Conservation (phyloP, 768 basidiomycete genomes). For the Lyophyllum semitale region DNA sequence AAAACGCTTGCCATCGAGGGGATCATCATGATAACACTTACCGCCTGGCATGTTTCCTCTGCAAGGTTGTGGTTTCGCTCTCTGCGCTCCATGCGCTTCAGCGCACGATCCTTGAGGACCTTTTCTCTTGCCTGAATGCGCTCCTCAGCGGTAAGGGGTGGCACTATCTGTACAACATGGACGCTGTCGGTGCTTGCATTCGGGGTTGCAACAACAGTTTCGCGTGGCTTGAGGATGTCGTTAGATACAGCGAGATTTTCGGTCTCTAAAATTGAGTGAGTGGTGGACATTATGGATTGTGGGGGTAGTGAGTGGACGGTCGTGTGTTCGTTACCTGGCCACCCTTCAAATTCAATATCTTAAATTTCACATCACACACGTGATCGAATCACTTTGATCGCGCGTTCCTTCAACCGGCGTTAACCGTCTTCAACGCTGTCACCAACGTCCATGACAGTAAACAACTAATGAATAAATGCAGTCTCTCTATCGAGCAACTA, state of each 20-base stretch:
- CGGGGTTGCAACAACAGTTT: background rate
- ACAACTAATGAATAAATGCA: too few species aligned
- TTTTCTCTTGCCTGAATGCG: conserved; percentile 10
- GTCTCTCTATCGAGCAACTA: background rate
- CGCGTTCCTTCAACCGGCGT: background rate
- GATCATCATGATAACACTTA: conserved; percentile 6
- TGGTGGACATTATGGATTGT: conserved; percentile 5
- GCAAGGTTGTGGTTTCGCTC: conserved; percentile 19
- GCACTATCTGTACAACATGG: conserved; percentile 11
- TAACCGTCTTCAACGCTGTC: background rate
- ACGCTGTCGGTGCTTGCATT: conserved; percentile 10
- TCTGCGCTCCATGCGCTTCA: conserved; percentile 15
- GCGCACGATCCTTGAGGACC: conserved; percentile 11
- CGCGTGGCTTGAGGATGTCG: conserved; percentile 2
- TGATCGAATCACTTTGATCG: conserved; percentile 1
- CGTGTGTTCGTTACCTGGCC: background rate
- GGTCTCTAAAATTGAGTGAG: background rate
- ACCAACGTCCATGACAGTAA: background rate
- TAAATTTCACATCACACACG: conserved; percentile 15
- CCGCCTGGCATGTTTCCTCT: conserved; percentile 16
- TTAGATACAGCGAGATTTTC: background rate
- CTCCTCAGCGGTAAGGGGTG: conserved; percentile 9
- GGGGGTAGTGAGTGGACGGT: background rate
- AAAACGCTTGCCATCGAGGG: background rate
- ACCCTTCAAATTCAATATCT: background rate